Base-by-base conservation (phyloP, 257 asterid genomes). In the Nicotiana paniculata region DNA sequence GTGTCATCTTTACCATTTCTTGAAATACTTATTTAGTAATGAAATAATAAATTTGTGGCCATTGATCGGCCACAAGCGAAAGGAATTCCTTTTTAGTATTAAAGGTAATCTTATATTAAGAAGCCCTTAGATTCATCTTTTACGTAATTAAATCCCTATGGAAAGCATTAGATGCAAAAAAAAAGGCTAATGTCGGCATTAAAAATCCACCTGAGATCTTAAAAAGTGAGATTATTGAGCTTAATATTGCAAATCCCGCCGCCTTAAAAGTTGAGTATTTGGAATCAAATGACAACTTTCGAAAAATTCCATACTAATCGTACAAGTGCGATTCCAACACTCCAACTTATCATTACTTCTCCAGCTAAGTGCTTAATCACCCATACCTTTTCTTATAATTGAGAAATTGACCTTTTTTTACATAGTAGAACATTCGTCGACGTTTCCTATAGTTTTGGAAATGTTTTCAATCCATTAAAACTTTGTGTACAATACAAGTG, bases 161-260 rank as follows among this genome's bases (percentile, higher is more conserved):
- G 12, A 48, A 80, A 21, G 26, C 48, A 35, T 35, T 28, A 53
- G 77, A 69, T 63, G 76, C 76, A 35, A 32, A 53, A 48, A 35
- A 48, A 35, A 55, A n/a, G n/a, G 85, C 30, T 48, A 16, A 59
- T 68, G 83, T 83, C 76, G 86, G 83, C 75, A 58, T 21, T 78
- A 62, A 43, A 26, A 74, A 74, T 74, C 79, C 9, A 74, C 79
- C 79, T 74, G 79, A 74, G 39, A 74, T 72, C 24, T 35, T 35
- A 3, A 39, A 24, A 13, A 43, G 33, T 39, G 33, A 39, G 77
- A 43, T 70, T 70, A 46, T 15, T 74, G 16, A 74, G 24, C 79
- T n/a, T 15, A 51, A 74, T 48, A 48, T 74, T 74, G 39, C 24
- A 24, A 72, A 1, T 0, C 24, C 79, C 15, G 63, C 79, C 62